Conservation (phyloP, 352 stramenopile species). For the Phytophthora pseudosyringae region DNA sequence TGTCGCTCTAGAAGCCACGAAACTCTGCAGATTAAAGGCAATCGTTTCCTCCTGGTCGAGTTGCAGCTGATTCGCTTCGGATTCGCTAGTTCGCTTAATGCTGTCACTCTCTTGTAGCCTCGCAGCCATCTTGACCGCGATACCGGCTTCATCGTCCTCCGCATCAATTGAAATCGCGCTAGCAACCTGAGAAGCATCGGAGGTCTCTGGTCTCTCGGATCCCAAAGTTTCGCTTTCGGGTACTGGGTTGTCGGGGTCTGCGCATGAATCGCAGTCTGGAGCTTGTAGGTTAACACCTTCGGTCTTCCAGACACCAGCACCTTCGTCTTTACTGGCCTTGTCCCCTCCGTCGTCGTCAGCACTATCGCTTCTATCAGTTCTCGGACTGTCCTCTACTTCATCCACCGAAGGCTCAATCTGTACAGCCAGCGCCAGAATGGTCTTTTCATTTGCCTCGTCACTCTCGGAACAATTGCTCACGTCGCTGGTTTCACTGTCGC, state of each 20-base stretch:
- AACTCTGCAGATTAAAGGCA: constrained; percentile 38
- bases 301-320: neutral
- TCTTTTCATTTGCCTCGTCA: constrained; percentile 59
- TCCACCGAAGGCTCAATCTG: constrained; percentile 5
- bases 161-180: no score
- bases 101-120: neutral
- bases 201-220: neutral
- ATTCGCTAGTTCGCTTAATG: neutral
- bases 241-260: neutral
- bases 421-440: constrained; percentile 58
- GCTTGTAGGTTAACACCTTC: neutral
- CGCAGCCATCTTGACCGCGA: no score
- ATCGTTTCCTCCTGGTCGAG: constrained; percentile 20
- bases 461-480: constrained; percentile 76
- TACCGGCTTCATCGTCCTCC: no score
- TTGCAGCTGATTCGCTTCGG: constrained; percentile 1
- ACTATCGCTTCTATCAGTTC: constrained; percentile 5
- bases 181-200: neutral
- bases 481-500: constrained; percentile 62
- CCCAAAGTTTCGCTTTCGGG: neutral
- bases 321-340: constrained; percentile 1
- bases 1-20: constrained; percentile 46
- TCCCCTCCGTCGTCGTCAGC: neutral
- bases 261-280: constrained; percentile 2
- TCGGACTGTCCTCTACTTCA: constrained; percentile 7